Conservation (phyloP, 306 rosid species). For the Mucuna pruriens region DNA sequence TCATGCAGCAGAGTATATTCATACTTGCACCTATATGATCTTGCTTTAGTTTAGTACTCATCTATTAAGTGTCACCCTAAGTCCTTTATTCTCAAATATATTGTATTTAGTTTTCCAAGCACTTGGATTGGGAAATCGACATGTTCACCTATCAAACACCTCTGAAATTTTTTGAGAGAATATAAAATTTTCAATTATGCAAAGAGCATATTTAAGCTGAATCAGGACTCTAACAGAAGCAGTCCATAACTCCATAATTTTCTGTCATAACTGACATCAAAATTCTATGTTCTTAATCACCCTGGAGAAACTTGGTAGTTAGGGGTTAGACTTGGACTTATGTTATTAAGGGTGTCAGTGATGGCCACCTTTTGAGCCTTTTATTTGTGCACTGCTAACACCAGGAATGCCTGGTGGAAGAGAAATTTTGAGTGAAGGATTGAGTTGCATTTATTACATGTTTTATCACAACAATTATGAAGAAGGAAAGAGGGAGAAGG, state of each 20-base stretch:
- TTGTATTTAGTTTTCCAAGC: background rate
- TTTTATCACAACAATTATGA: background rate
- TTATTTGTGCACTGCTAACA: background rate
- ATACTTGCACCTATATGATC: background rate
- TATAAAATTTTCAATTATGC: background rate
- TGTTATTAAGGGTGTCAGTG: background rate
- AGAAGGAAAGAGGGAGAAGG: conserved; percentile 7
- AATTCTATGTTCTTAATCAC: background rate
- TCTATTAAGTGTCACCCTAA: background rate
- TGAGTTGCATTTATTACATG: background rate
- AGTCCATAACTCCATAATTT: background rate
- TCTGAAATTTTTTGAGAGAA: background rate
- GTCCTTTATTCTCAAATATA: background rate
- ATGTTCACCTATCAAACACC: background rate
- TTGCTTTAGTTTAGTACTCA: background rate
- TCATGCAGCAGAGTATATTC: background rate
- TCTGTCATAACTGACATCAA: background rate
- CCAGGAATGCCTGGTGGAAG: background rate
- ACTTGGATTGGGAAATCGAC: background rate
- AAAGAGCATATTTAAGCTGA: background rate
- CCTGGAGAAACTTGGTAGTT: background rate
- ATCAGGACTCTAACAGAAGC: background rate
- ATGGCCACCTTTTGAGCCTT: background rate
- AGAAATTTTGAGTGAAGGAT: background rate
- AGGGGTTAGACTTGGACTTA: background rate